Evolutionary conservation across 164 flowering plant species (phyloP), one percentile per base, ranked within the genome.

Genomic region (Dillenia suffruticosa): DNA sequence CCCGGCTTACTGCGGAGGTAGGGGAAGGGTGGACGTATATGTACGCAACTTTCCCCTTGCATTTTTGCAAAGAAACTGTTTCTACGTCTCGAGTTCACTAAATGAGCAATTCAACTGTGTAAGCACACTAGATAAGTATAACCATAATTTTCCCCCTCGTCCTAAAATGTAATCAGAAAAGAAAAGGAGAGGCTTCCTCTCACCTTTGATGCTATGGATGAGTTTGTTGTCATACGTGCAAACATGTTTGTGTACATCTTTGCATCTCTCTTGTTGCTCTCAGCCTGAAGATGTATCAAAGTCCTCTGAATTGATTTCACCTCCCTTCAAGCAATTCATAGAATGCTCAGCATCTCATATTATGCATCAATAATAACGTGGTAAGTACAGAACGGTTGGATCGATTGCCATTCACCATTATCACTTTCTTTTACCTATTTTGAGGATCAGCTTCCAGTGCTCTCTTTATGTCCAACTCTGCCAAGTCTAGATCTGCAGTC

Each of bases 241-340:
- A 89, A 77, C 85, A 89, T 89, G 70, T 81, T 83, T 32, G 64
- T 9, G 51, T 77, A 89, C 22, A 89, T 62, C 68, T 76, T 76
- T 11, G 92, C 82, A 66, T 86, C 90, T 73, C 76, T 77, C 81
- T 75, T 83, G 72, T 86, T 79, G 68, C 81, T 79, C 64, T 89
- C 87, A 13, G 61, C 75, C 74, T 82, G 74, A 64, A 70, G 82
- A 68, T 82, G 84, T 59, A 79, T 80, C 74, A 89, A 64, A 46
- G 62, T 72, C 74, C 74, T 79, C 58, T 77, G 74, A 16, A 82
- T 12, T 58, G 67, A 68, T 69, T 76, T 84, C 68, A 86, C 73
- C 62, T 86, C 90, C 76, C 92, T 89, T 72, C 53, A 67, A 63
- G 59, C 10, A 49, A 76, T 55, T 1, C 17, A 51, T 11, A 44